Percentiles rank a stretch among this genome's conserved stretches.
These are phyloP conservation scores for Podospora anserina DNA, from an alignment of 495 filamentous ascomycete species.

Conservation along the genomic window DNA sequence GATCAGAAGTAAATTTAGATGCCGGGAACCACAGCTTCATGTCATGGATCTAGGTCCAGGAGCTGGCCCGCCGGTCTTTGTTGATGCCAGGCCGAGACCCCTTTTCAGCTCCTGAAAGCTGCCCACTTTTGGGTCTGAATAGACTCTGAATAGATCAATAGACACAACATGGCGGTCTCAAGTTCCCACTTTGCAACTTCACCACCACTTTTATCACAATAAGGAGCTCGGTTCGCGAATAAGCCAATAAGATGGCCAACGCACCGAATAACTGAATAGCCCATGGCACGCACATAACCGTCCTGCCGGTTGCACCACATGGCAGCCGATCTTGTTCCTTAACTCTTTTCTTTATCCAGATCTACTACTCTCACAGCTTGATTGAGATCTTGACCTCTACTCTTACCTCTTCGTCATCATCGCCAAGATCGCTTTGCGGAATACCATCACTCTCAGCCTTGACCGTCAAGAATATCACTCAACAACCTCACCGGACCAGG, in stretches of 20 bases:
- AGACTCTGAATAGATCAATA: constrained; percentile 33
- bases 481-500: background rate
- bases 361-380: background rate
- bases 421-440: background rate
- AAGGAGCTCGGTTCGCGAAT: constrained; percentile 8
- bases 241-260: constrained; percentile 9
- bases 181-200: background rate
- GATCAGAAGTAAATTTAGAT: background rate
- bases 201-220: background rate
- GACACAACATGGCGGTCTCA: constrained; percentile 10
- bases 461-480: background rate
- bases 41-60: background rate
- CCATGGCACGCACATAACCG: background rate
- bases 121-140: constrained; percentile 36
- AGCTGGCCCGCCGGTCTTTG: constrained; percentile 12
- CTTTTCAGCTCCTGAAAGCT: constrained; percentile 13
- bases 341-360: background rate
- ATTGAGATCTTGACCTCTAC: background rate
- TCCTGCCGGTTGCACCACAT: background rate
- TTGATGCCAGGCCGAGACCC: constrained; percentile 14
- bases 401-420: background rate
- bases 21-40: background rate
- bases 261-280: constrained; percentile 13
- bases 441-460: too few species aligned
- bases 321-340: background rate